Percentiles rank a stretch among this genome's conserved stretches.
These are phyloP conservation scores for Amanita fuliginea DNA, from an alignment of 768 basidiomycete genomes.

Conservation along the genomic window DNA sequence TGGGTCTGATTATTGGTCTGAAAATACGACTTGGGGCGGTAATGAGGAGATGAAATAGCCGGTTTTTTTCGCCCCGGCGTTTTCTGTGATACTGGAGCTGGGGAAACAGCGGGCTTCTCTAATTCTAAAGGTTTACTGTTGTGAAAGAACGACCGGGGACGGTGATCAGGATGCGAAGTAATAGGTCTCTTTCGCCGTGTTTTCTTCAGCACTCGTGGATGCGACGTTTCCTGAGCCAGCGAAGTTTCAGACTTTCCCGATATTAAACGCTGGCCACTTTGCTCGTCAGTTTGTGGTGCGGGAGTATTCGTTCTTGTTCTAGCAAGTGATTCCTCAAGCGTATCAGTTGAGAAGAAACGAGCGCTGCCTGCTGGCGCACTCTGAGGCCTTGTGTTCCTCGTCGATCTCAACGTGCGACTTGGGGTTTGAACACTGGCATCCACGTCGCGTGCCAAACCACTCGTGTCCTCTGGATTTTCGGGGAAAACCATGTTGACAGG, in stretches of 20 bases:
- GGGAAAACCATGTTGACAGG: conserved; percentile 2
- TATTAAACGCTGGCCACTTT: no score
- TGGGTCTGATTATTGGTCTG: neutral
- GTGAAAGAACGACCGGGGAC: neutral
- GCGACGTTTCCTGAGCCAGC: neutral
- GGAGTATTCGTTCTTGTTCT: no score
- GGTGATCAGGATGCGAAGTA: neutral
- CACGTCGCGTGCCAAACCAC: neutral
- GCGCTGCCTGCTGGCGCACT: neutral
- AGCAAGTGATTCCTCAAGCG: neutral
- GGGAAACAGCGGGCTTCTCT: no score
- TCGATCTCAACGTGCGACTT: neutral
- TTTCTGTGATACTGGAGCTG: neutral
- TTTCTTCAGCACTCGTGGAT: neutral
- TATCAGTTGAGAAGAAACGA: neutral
- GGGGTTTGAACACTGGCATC: neutral
- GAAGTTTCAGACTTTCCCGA: no score
- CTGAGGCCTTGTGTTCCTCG: neutral
- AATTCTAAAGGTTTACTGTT: neutral
- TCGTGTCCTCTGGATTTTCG: neutral
- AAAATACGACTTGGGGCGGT: neutral
- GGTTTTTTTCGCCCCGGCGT: neutral
- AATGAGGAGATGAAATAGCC: neutral
- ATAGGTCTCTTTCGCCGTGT: neutral
- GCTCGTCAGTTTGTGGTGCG: no score